phyloP scores from a whole-genome alignment of 129 eudicot species.

The Kitagawia praeruptora region DNA sequence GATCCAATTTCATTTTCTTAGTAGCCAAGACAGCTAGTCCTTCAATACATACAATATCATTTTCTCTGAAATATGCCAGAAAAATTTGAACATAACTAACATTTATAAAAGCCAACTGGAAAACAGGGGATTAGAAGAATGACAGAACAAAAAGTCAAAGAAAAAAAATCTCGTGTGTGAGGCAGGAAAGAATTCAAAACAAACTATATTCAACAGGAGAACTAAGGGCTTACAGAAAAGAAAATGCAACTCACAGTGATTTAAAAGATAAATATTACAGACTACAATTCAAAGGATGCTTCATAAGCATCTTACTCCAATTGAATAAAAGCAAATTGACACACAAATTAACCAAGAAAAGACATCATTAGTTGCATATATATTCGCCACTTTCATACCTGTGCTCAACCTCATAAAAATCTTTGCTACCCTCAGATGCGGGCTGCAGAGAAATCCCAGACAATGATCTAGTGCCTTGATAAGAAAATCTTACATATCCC shows the following conservation, averaged over 20 bases:
- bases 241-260: not conserved
- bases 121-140: not conserved
- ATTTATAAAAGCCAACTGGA: not conserved
- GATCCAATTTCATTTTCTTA: not conserved
- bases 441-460: slow-evolving; percentile 72
- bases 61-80: not conserved
- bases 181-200: not conserved
- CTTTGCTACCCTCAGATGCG: slow-evolving; percentile 72
- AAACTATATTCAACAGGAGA: not conserved
- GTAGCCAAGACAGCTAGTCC: not conserved
- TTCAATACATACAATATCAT: not conserved
- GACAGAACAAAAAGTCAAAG: not conserved
- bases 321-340: not conserved
- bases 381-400: slow-evolving; percentile 78
- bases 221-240: not conserved
- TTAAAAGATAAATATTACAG: not conserved
- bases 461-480: slow-evolving; percentile 51
- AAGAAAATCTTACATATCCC: slow-evolving; percentile 67
- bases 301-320: not conserved
- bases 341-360: not conserved
- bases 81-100: not conserved
- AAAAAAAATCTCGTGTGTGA: not conserved
- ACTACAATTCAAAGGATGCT: not conserved
- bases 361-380: slow-evolving; percentile 45
- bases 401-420: slow-evolving; percentile 74